Conservation (phyloP, 805 yeast genomes). For the Saccharomycopsis guyanensis region DNA sequence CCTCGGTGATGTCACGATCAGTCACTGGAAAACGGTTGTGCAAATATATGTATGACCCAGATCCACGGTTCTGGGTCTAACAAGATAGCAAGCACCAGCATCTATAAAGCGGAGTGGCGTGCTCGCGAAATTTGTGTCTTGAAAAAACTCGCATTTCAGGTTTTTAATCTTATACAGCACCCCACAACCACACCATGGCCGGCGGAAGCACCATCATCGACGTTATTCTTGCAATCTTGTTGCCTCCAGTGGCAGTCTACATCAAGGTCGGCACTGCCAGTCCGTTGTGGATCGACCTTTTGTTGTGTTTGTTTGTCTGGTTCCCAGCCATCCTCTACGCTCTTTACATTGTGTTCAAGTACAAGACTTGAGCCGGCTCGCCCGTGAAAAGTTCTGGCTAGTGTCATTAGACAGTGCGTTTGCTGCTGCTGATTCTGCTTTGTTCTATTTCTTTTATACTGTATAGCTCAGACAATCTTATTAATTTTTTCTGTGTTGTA, state of each 20-base stretch:
- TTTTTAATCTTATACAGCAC: too few relatives aligned
- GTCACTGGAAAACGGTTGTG: too few relatives aligned
- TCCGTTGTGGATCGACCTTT: constrained; percentile 17
- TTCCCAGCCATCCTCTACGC: constrained; percentile 23
- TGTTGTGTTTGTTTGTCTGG: constrained; percentile 21
- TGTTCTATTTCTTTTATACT: too few relatives aligned
- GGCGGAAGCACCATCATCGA: constrained; percentile 14
- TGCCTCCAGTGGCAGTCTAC: constrained; percentile 21
- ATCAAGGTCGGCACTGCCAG: constrained; percentile 17
- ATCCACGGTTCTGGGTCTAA: background rate
- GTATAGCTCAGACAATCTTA: too few relatives aligned
- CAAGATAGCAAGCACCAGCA: background rate
- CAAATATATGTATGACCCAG: background rate
- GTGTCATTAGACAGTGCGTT: too few relatives aligned
- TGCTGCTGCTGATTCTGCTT: too few relatives aligned
- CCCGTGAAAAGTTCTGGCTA: too few relatives aligned
- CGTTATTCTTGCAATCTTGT: constrained; percentile 17
- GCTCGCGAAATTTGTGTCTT: too few relatives aligned
- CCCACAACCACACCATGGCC: constrained; percentile 3
- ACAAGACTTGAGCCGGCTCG: constrained; percentile 1
- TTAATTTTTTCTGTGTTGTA: too few relatives aligned
- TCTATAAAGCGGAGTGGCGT: too few relatives aligned
- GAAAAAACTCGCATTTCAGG: too few relatives aligned
- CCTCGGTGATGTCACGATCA: too few relatives aligned
- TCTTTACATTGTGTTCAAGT: constrained; percentile 18